Percentiles rank a stretch among this genome's conserved stretches.
Conservation (phyloP, 164 flowering plant genomes). For the Berberis vulgaris region DNA sequence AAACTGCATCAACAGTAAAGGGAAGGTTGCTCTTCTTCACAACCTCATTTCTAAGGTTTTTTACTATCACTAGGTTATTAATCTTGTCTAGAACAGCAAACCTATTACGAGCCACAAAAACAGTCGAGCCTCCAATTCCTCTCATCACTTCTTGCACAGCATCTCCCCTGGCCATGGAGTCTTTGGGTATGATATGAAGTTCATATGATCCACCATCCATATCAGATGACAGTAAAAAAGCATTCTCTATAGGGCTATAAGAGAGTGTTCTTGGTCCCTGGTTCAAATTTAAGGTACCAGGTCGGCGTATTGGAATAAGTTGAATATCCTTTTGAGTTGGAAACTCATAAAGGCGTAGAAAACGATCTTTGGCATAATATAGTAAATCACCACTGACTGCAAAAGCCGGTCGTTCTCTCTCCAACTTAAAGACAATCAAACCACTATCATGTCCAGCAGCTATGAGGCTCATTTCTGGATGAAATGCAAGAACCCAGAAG, state of each 20-base stretch:
- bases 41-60: conserved; percentile 74
- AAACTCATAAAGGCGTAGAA: conserved; percentile 62
- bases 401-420: conserved; percentile 88
- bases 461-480: conserved; percentile 77
- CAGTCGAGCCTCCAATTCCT: conserved; percentile 80
- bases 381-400: conserved; percentile 62
- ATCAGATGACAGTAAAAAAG: conserved; percentile 76
- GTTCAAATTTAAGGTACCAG: conserved; percentile 63
- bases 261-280: conserved; percentile 81
- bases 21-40: conserved; percentile 73
- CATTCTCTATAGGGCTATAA: conserved; percentile 85
- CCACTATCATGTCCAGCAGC: conserved; percentile 97
- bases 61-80: conserved; percentile 69
- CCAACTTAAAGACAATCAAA: conserved; percentile 85
- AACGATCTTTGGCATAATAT: conserved; percentile 73
- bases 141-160: conserved; percentile 61
- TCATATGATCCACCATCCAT: conserved; percentile 90
- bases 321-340: conserved; percentile 71
- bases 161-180: conserved; percentile 58
- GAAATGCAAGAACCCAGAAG: conserved; percentile 75
- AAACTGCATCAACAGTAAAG: conserved; percentile 63
- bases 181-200: conserved; percentile 69
- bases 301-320: conserved; percentile 64
- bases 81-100: conserved; percentile 83
- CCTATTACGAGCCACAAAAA: conserved; percentile 79